These are phyloP conservation scores for Gracilaria domingensis DNA, from an alignment of 23 red algal genomes.

Conservation along the genomic window DNA sequence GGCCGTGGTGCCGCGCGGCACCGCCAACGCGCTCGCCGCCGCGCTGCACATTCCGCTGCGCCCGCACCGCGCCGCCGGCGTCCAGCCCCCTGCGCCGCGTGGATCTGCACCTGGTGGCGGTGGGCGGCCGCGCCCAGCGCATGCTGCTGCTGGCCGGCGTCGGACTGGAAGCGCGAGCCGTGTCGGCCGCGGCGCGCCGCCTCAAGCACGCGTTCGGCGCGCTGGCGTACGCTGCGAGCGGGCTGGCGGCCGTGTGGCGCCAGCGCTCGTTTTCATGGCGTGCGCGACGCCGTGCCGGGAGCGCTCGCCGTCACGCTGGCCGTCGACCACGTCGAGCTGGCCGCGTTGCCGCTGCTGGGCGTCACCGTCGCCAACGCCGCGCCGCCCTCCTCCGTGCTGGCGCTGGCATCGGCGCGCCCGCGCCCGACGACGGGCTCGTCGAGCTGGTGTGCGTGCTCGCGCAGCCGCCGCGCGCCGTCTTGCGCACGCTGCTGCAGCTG, in stretches of 20 bases:
- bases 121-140: neutral
- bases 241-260: no score
- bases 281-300: no score
- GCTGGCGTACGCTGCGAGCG: no score
- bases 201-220: conserved; percentile 56
- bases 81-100: conserved; percentile 36
- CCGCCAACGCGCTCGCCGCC: conserved; percentile 68
- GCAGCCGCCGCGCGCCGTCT: conserved; percentile 1
- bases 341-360: conserved; percentile 37
- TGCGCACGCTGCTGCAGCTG: conserved; percentile 62
- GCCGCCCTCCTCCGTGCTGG: conserved; percentile 65
- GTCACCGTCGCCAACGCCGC: conserved; percentile 77
- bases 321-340: no score
- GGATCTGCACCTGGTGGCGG: conserved; percentile 27
- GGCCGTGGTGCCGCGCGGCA: conserved; percentile 73
- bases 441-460: conserved; percentile 59
- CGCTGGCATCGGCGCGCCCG: conserved; percentile 60
- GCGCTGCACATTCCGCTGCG: conserved; percentile 65
- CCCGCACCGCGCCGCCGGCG: conserved; percentile 11
- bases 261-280: no score
- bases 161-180: conserved; percentile 65
- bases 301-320: no score
- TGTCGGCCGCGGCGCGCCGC: conserved; percentile 36
- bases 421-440: conserved; percentile 77
- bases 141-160: conserved; percentile 69